These are phyloP conservation scores for Trichoderma sp. DNA, from an alignment of 2,329 filamentous ascomycete species.

Conservation along the genomic window DNA sequence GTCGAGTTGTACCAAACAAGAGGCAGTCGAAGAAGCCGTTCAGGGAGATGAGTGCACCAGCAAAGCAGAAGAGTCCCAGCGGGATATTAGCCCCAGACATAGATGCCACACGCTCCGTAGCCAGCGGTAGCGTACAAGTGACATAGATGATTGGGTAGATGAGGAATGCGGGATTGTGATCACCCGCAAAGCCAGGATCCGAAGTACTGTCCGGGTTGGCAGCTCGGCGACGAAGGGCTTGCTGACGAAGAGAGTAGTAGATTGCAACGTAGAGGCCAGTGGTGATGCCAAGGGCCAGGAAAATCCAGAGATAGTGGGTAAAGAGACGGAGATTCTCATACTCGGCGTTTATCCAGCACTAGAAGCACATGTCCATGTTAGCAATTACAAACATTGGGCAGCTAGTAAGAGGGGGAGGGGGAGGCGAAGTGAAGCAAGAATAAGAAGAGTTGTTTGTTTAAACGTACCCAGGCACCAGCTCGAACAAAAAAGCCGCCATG, in stretches of 20 bases:
- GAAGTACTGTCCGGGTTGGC: slow-evolving; percentile 21
- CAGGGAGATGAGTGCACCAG: slow-evolving; percentile 56
- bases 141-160: slow-evolving; percentile 69
- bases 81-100: slow-evolving; percentile 55
- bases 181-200: slow-evolving; percentile 22
- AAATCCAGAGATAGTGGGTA: slow-evolving; percentile 66
- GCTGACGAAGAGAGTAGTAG: slow-evolving; percentile 38
- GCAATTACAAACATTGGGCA: background rate
- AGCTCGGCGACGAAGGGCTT: slow-evolving; percentile 20
- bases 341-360: slow-evolving; percentile 62
- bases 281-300: slow-evolving; percentile 39
- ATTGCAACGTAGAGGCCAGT: slow-evolving; percentile 41
- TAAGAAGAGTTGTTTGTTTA: background rate
- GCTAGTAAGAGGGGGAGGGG: too few relatives aligned
- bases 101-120: slow-evolving; percentile 59
- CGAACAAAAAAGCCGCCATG: slow-evolving; percentile 57
- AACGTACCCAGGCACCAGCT: slow-evolving; percentile 59
- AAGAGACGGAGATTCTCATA: slow-evolving; percentile 55
- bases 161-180: slow-evolving; percentile 54
- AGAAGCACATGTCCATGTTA: background rate
- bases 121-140: slow-evolving; percentile 65
- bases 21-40: slow-evolving; percentile 56
- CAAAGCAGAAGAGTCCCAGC: slow-evolving; percentile 55
- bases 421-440: background rate
- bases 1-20: slow-evolving; percentile 51